Base-by-base conservation (phyloP, 2,329 filamentous ascomycete genomes). In the Graphium sp. region DNA sequence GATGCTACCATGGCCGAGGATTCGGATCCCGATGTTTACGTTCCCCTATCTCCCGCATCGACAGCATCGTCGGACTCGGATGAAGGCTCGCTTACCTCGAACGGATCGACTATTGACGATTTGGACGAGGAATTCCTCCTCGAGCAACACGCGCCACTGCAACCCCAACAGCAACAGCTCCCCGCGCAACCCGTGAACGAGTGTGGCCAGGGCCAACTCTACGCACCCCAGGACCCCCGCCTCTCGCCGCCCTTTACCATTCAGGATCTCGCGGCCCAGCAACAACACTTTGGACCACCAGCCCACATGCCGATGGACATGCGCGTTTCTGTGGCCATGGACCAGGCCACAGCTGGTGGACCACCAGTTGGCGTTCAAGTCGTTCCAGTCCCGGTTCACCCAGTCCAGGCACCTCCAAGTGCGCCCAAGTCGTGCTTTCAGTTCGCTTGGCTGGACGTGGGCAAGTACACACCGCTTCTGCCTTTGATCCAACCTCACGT, bases 81-180 rank as follows among this genome's bases (percentile, higher is more conserved):
- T 38, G 60, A 65, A 37, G 65, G 62, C 17, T 70, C 66, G 14
- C 53, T 69, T 15, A 56, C 56, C 13, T 69, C 65, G n/a, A 62
- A 55, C 37, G 57, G 50, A 18, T 63, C 63, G 9, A 64, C 56
- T 29, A 53, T 66, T 29, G 60, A 63, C 30, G 62, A 67, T 34
- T 39, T 59, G 33, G 49, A 66, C 35, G 58, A 62, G 13, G 60
- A 64, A 19, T 56, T 55, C 33, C 46, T 57, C 34, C 54, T 53
- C 37, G 60, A 60, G 26, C 55, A 58, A 34, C n/a, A n/a, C n/a
- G n/a, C n/a, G n/a, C n/a, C n/a, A n/a, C n/a, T n/a, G n/a, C n/a
- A n/a, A n/a, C n/a, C n/a, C n/a, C 46, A 50, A 31, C 36, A 39
- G 29, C 45, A 50, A 12, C 42, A 57, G 26, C 36, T 48, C 22